Evolutionary conservation across 345 rosid genomes (phyloP).

Genomic region (Leavenworthia alabamica): DNA sequence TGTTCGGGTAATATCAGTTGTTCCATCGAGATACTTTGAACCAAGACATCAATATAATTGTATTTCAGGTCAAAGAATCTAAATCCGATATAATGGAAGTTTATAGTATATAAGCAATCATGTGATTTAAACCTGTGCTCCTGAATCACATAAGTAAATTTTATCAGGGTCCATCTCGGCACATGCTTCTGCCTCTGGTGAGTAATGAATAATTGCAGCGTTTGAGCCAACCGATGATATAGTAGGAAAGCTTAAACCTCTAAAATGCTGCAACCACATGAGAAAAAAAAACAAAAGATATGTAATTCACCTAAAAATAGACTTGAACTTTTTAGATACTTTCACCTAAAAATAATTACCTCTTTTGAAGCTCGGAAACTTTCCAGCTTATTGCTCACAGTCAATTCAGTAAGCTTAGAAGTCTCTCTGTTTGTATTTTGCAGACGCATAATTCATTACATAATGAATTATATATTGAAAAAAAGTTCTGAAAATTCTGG

Average conservation of each 20-base stretch:
- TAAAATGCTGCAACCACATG: conserved; percentile 60
- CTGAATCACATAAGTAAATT: conserved; percentile 90
- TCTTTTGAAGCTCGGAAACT: conserved; percentile 82
- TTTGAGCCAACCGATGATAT: conserved; percentile 94
- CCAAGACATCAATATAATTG: conserved; percentile 17
- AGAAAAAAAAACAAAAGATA: neutral
- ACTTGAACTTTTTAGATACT: neutral
- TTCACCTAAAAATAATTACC: conserved; percentile 47
- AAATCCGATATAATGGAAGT: neutral
- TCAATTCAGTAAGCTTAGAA: conserved; percentile 60
- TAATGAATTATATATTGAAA: neutral
- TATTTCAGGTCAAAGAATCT: neutral
- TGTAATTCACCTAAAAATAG: neutral
- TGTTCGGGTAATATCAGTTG: conserved; percentile 92
- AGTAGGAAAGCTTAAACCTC: conserved; percentile 94
- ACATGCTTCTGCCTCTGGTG: conserved; percentile 65
- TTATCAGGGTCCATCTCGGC: conserved; percentile 77
- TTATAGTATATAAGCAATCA: neutral
- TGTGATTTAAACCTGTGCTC: conserved; percentile 72
- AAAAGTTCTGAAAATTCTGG: neutral
- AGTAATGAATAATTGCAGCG: conserved; percentile 88
- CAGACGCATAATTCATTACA: neutral
- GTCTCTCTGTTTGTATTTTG: conserved; percentile 40
- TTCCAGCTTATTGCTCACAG: conserved; percentile 76
- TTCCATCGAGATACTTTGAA: conserved; percentile 85